Percentiles rank a stretch among this genome's conserved stretches.
These are phyloP conservation scores for Podospora anserina DNA, from an alignment of 495 filamentous ascomycete genomes.

Conservation along the genomic window DNA sequence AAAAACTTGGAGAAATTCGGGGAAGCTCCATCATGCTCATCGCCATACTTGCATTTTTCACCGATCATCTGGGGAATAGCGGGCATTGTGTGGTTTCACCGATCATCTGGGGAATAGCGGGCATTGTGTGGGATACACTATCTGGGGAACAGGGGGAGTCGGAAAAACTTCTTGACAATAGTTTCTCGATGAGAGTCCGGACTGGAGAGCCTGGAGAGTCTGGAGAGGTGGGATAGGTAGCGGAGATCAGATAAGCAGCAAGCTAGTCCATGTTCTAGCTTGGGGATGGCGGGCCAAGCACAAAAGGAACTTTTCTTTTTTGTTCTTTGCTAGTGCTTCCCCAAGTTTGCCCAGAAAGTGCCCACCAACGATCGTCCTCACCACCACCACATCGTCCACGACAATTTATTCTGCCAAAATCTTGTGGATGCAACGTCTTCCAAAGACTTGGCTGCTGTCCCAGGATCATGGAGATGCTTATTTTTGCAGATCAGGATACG, in stretches of 20 bases:
- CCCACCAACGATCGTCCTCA: neutral
- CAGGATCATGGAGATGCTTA: neutral
- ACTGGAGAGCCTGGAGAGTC: too few relatives aligned
- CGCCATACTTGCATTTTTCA: neutral
- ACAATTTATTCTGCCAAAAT: too few relatives aligned
- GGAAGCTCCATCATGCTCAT: neutral
- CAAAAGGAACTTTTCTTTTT: neutral
- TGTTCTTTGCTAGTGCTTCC: neutral
- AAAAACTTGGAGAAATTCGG: neutral
- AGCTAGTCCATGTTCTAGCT: neutral
- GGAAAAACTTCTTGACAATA: neutral
- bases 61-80: neutral
- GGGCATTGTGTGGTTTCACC: neutral
- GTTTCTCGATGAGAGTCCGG: neutral
- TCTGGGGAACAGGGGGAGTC: neutral
- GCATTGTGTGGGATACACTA: neutral
- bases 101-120: neutral
- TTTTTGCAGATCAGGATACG: neutral
- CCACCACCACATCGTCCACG: too few relatives aligned
- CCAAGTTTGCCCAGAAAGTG: neutral
- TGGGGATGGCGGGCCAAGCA: neutral
- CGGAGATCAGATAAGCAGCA: neutral
- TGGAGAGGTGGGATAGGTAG: neutral
- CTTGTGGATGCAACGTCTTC: neutral
- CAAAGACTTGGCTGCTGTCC: neutral